Evolutionary conservation across 2,329 filamentous ascomycete genomes (phyloP), one percentile per base, ranked within the genome.

Genomic region (Clonostachys rhizophaga): DNA sequence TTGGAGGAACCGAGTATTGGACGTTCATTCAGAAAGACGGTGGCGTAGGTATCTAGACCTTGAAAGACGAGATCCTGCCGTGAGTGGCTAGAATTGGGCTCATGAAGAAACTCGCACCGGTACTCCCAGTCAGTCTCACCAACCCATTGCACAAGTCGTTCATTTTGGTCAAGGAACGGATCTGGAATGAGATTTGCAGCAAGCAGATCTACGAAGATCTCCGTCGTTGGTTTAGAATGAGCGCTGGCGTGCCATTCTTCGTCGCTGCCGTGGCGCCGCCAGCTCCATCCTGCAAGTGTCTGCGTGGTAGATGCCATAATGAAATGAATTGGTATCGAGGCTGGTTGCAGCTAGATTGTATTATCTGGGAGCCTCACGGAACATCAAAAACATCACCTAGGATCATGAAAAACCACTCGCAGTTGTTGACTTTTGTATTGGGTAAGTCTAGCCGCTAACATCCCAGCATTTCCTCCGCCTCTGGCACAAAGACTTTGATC

Each of bases 101-200:
- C 58, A 13, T 55, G 54, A 5, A 47, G 34, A 48, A 70, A 69
- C 2, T 49, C 43, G 11, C 68, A 72, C 6, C 67, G 68, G 57
- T 85, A 85, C 2, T 68, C 67, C 81, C 81, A 85, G 48, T 70
- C 66, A 53, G 76, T 75, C 44, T 83, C 76, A 20, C 74, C 78
- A 24, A 84, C 73, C 78, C 81, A 84, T 54, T 74, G 69, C 6
- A 72, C 73, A 7, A 70, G 67, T 7, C 79, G 59, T 54, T 84
- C 81, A 53, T 84, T 84, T 51, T 78, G 72, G 44, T 79, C 75
- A 16, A 78, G 57, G 54, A 80, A 82, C 1, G 81, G 80, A 55
- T 84, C 73, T 12, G 63, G 58, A 46, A 76, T 75, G 20, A 64
- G 67, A 14, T 18, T 16, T 10, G 36, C 36, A 18, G n/a, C 36